phyloP scores from a whole-genome alignment of 2,329 filamentous ascomycete genomes.

The Daldinia sp. region DNA sequence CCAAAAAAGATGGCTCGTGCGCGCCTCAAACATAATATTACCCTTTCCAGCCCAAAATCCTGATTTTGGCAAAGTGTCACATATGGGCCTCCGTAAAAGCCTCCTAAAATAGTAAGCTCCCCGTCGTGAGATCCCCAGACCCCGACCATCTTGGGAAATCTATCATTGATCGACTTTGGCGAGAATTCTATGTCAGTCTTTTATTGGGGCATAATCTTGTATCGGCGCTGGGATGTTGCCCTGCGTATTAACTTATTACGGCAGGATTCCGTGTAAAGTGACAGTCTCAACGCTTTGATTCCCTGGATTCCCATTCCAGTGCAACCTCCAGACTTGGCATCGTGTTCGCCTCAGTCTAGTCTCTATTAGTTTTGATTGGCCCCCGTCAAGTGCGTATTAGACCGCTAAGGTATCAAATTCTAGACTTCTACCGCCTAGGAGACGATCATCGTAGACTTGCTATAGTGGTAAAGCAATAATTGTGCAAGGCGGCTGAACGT shows the following conservation, averaged over 20 bases:
- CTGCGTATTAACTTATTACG: conserved; percentile 12
- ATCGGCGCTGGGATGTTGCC: conserved; percentile 1
- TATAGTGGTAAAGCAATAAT: neutral
- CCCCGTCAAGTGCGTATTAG: neutral
- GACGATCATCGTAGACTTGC: neutral
- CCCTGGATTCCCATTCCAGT: conserved; percentile 1
- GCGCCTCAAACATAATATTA: too few relatives aligned
- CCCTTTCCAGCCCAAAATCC: too few relatives aligned
- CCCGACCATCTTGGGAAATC: conserved; percentile 2
- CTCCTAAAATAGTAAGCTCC: conserved; percentile 21
- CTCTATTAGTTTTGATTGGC: conserved; percentile 4
- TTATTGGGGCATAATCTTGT: conserved; percentile 11
- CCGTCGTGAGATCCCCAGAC: conserved; percentile 12
- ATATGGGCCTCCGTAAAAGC: too few relatives aligned
- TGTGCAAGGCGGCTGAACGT: neutral
- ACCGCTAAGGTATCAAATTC: neutral
- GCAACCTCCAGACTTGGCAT: conserved; percentile 28
- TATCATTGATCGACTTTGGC: conserved; percentile 18
- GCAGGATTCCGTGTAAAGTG: conserved; percentile 9
- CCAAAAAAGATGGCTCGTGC: too few relatives aligned
- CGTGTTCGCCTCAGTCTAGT: conserved; percentile 13
- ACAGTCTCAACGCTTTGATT: conserved; percentile 5
- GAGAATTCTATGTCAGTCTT: conserved; percentile 26
- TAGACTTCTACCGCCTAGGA: neutral
- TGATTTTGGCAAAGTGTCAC: too few relatives aligned